These are phyloP conservation scores for Penicillium sp. DNA, from an alignment of 2,329 filamentous ascomycete species.

Conservation along the genomic window DNA sequence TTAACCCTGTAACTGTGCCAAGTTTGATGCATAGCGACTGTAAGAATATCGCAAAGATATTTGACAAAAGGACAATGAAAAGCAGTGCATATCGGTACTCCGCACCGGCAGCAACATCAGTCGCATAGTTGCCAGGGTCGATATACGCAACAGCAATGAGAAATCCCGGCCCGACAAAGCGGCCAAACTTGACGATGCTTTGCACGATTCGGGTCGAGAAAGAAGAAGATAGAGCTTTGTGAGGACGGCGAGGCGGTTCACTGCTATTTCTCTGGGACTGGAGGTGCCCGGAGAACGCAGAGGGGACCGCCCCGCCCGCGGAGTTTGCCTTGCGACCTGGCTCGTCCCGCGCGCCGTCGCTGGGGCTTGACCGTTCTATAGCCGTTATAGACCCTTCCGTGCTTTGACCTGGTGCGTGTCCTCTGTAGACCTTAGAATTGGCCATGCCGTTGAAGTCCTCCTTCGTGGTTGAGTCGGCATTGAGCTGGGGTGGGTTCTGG, in stretches of 20 bases:
- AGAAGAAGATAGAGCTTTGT: slow-evolving; percentile 26
- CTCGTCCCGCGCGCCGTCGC: slow-evolving; percentile 25
- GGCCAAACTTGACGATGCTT: slow-evolving; percentile 45
- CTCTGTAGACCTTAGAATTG: slow-evolving; percentile 60
- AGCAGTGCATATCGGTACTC: slow-evolving; percentile 50
- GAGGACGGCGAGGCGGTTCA: slow-evolving; percentile 38
- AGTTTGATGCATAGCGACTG: slow-evolving; percentile 62
- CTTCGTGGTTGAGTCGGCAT: slow-evolving; percentile 65
- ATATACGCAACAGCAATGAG: slow-evolving; percentile 56
- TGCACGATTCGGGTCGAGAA: slow-evolving; percentile 28
- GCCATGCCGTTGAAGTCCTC: slow-evolving; percentile 66
- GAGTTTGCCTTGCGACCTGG: slow-evolving; percentile 29
- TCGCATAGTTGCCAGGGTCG: slow-evolving; percentile 57
- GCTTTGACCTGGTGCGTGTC: slow-evolving; percentile 31
- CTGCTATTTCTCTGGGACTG: slow-evolving; percentile 34
- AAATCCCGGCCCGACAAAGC: slow-evolving; percentile 55
- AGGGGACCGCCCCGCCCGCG: slow-evolving; percentile 33
- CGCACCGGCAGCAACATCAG: slow-evolving; percentile 55
- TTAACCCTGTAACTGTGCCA: slow-evolving; percentile 70
- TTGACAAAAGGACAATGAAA: slow-evolving; percentile 54
- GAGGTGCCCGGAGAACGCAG: slow-evolving; percentile 31
- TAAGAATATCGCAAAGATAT: slow-evolving; percentile 54
- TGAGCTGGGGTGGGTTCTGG: slow-evolving; percentile 63
- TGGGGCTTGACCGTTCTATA: slow-evolving; percentile 28
- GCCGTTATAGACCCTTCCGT: slow-evolving; percentile 30